phyloP scores from a whole-genome alignment of 352 stramenopile genomes.

The Pythium monospermum region DNA sequence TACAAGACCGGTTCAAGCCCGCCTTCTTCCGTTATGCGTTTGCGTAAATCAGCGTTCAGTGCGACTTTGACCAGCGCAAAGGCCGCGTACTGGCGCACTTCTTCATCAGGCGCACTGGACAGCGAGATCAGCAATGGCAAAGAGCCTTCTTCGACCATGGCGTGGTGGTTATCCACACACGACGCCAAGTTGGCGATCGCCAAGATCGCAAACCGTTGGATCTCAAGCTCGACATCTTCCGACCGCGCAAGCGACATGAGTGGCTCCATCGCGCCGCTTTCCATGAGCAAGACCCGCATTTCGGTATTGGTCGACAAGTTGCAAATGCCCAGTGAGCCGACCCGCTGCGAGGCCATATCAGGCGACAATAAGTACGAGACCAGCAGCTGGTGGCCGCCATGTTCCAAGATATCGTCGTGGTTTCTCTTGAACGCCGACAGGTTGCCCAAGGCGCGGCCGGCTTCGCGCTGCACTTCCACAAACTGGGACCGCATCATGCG shows the following conservation, averaged over 20 bases:
- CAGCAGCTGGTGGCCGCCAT: slow-evolving; percentile 91
- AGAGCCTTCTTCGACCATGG: slow-evolving; percentile 93
- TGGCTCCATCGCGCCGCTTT: slow-evolving; percentile 91
- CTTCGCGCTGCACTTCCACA: slow-evolving; percentile 91
- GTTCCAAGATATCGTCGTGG: slow-evolving; percentile 89
- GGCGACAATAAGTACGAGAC: slow-evolving; percentile 95
- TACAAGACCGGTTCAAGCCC: slow-evolving; percentile 96
- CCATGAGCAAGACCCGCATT: slow-evolving; percentile 90
- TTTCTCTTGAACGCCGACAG: slow-evolving; percentile 87
- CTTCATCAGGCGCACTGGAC: slow-evolving; percentile 90
- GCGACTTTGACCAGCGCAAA: slow-evolving; percentile 95
- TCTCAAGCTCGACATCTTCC: slow-evolving; percentile 94
- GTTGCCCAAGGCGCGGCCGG: slow-evolving; percentile 90
- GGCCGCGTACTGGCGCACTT: slow-evolving; percentile 94
- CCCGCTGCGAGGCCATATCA: slow-evolving; percentile 91
- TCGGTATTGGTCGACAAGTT: slow-evolving; percentile 92
- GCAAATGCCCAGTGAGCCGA: slow-evolving; percentile 91
- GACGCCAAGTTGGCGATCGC: slow-evolving; percentile 94
- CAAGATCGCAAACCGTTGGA: slow-evolving; percentile 91
- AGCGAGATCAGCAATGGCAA: slow-evolving; percentile 93
- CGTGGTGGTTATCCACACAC: slow-evolving; percentile 90
- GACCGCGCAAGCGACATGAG: slow-evolving; percentile 92
- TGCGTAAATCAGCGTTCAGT: slow-evolving; percentile 91
- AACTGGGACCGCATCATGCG: slow-evolving; percentile 94
- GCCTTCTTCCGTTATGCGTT: slow-evolving; percentile 93